Base-by-base conservation (phyloP, 2,329 filamentous ascomycete genomes). In the Fusarium paranaense region DNA sequence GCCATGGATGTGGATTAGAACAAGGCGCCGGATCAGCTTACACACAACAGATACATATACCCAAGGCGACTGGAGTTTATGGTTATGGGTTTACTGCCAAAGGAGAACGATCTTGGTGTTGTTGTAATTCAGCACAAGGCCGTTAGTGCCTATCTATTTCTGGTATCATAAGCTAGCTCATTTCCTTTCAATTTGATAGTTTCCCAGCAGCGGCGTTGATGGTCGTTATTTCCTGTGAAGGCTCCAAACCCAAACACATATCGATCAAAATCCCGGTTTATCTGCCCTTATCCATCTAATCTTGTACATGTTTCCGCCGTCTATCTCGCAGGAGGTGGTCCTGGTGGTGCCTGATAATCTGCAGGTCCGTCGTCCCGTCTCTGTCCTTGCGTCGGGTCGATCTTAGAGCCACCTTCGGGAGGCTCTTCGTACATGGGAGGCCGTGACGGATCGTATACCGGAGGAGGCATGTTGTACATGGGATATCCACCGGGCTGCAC, bases 1-100 rank as follows among this genome's bases (percentile, higher is more conserved):
- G 90, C 88, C 16, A 94, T 94, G 92, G 91, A 93, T 62, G 82
- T 93, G 77, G 91, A 91, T 69, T 89, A 81, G 80, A 40, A 50
- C 27, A 25, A 62, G 35, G 54, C 27, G 37, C 20, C 16, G 42
- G 64, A 47, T 7, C 33, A 57, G 60, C 37, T 66, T 54, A 56
- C 38, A 67, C 18, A 69, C 42, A 22, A 62, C 38, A 58, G 57
- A 40, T 64, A 66, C 38, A 69, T 35, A 70, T 78, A 78, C 76
- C 77, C 74, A 72, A 59, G 74, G 73, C 70, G 73, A 73, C 66
- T 61, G 77, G 77, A 78, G 76, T 79, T 79, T 35, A 52, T 62
- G 56, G 64, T 64, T 58, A 57, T 40, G 40, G 40, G 45, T 61
- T 62, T 60, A 40, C 50, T 62, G 66, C 37, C 27, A 45, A 52